Base-by-base conservation (phyloP, 805 yeast genomes). In the Limtongia smithiae region DNA sequence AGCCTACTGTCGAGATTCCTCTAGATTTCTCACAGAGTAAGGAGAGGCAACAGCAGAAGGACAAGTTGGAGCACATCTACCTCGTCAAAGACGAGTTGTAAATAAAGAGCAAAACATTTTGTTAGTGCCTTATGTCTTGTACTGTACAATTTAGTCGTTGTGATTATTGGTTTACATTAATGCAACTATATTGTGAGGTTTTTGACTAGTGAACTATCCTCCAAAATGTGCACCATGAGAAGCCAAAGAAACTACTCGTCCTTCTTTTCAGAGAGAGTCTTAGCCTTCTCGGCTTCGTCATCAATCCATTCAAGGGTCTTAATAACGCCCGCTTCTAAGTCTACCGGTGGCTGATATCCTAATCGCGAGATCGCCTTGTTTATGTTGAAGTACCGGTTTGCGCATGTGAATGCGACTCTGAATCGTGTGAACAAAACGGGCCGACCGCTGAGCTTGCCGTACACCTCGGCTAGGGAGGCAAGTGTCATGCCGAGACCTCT, bases 381-480 rank as follows among this genome's bases (percentile, higher is more conserved):
- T 54, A 93, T 89, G 64, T 90, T 87, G 67, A 91, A 96, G 68
- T 93, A 93, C 68, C 98, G 83, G 54, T 78, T 80, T 18, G 97
- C 97, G 69, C 96, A 88, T 11, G 90, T 90, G 46, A 91, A 81
- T 56, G 80, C 84, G 20, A 89, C 98, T 69, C 97, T 80, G 71
- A 91, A 93, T 1, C 97, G 95, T 1, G 97, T 89, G 55, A 93
- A 74, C n/a, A 94, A 94, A 2, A 97, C 86, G 63, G 88, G 95
- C 66, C 85, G 87, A 1, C 91, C 86, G 3, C 79, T 62, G 6
- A 90, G 57, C 46, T 78, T 80, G 9, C 93, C 79, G 52, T 82
- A 77, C 62, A 79, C 78, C 60, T 84, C 85, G n/a, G 95, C 80
- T 35, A 88, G 66, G 62, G 86, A 85, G 14, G 97, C 97, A 35